Base-by-base conservation (phyloP, 371 early-diverging fungal species). In the Mortierella sp. region DNA sequence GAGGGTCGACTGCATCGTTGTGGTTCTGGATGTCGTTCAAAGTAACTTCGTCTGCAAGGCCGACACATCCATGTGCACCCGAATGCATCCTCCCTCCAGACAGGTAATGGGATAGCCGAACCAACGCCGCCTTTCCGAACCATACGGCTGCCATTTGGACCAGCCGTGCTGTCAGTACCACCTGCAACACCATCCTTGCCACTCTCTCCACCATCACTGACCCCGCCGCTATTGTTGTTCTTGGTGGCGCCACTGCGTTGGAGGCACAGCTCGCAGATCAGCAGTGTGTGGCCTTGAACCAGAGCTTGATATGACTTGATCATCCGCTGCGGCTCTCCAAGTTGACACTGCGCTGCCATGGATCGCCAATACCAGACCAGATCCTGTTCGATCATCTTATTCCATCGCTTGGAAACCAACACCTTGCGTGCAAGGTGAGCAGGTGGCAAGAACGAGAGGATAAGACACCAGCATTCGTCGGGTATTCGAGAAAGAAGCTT, bases 251-350 rank as follows among this genome's bases (percentile, higher is more conserved):
- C n/a, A n/a, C n/a, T n/a, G n/a, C n/a, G n/a, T 16, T n/a, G 19
- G 27, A 61, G 37, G 27, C 62, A 61, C 2, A 61, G 5, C n/a
- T 61, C 62, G 28, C 62, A 61, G 10, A 61, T 54, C 27, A 54
- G 25, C 16, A 53, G 47, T 19, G 39, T 17, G 9, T 61, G 62
- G 5, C 62, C 62, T 2, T 54, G 37, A 1, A 61, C 62, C 10
- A 61, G 39, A 5, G 53, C 51, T 4, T 17, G 41, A 27, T 27
- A 59, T 2, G 24, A 25, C 17, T 37, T 46, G 27, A 46, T 39
- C 21, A 52, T 13, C 4, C 54, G 46, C 5, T 37, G 29, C 13
- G 53, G 62, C 29, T 61, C 47, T 7, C 44, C 43, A 21, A 61
- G 34, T 7, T 31, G 16, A 17, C 47, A 37, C 47, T 61, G 53